A percentile compares a stretch with the other conserved stretches of the same genome.
phyloP scores from a whole-genome alignment of 345 rosid species.

The Rhizophora mangle region DNA sequence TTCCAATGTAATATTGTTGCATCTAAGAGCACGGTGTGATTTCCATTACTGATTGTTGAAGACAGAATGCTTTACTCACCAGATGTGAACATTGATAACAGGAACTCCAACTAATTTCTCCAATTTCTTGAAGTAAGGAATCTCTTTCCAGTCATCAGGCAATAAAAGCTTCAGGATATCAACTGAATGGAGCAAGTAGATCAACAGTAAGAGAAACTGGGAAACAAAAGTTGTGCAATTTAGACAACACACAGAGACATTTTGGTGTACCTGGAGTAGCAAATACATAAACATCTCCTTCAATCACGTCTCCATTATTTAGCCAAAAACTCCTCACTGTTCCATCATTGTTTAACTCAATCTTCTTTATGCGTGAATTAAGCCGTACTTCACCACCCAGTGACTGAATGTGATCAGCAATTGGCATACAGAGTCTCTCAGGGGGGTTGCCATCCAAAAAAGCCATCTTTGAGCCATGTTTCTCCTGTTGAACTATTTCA shows the following conservation, averaged over 20 bases:
- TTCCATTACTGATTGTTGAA: neutral
- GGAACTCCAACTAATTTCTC: slow-evolving; percentile 97
- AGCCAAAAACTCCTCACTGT: slow-evolving; percentile 70
- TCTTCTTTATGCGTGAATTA: slow-evolving; percentile 73
- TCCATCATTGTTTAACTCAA: slow-evolving; percentile 76
- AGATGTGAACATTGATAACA: slow-evolving; percentile 91
- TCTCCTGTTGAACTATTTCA: slow-evolving; percentile 53
- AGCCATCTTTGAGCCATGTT: slow-evolving; percentile 97
- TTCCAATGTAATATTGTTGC: neutral
- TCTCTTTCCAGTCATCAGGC: slow-evolving; percentile 79
- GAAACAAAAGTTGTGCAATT: neutral
- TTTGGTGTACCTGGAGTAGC: slow-evolving; percentile 74
- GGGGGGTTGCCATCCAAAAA: slow-evolving; percentile 97
- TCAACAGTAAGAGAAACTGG: slow-evolving; percentile 15
- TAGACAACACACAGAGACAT: neutral
- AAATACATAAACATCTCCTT: slow-evolving; percentile 84
- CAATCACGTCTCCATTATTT: slow-evolving; percentile 57
- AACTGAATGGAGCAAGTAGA: slow-evolving; percentile 42
- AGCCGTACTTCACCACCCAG: slow-evolving; percentile 79
- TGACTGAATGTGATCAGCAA: slow-evolving; percentile 68
- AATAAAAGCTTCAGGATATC: slow-evolving; percentile 85
- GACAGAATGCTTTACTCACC: slow-evolving; percentile 54
- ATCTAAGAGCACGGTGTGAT: neutral
- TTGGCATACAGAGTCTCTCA: slow-evolving; percentile 89
- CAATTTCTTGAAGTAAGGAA: slow-evolving; percentile 74